A percentile compares a stretch with the other conserved stretches of the same genome.
phyloP scores from a whole-genome alignment of 1,284 basidiomycete species.

The Rhodotorula sp. region DNA sequence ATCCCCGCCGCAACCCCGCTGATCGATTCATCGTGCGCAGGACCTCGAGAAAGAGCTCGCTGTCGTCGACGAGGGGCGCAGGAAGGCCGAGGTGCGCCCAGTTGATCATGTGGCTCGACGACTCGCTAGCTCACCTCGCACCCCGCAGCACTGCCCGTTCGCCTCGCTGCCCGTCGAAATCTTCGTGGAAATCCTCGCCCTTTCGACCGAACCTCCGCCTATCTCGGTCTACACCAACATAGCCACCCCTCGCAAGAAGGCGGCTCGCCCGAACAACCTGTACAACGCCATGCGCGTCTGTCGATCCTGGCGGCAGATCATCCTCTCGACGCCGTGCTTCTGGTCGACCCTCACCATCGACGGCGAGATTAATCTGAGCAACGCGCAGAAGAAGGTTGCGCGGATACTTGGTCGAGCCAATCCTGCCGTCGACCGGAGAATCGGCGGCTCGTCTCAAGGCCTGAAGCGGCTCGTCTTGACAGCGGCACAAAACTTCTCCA shows the following conservation, averaged over 20 bases:
- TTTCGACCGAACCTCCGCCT: neutral
- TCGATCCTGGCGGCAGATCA: slow-evolving; percentile 18
- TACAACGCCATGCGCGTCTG: slow-evolving; percentile 23
- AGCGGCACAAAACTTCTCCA: slow-evolving; percentile 21
- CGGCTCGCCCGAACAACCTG: slow-evolving; percentile 11
- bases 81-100: slow-evolving; percentile 14
- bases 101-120: neutral
- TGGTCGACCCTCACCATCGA: slow-evolving; percentile 25
- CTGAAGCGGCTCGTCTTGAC: slow-evolving; percentile 21
- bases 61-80: neutral
- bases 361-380: slow-evolving; percentile 26
- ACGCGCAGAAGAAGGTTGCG: neutral
- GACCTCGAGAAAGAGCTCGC: slow-evolving; percentile 9
- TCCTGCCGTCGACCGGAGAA: neutral
- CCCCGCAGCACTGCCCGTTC: slow-evolving; percentile 26
- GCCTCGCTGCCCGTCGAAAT: slow-evolving; percentile 29
- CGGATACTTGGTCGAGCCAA: slow-evolving; percentile 2
- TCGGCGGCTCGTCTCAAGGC: neutral
- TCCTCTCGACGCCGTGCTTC: slow-evolving; percentile 14
- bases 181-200: slow-evolving; percentile 34
- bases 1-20: neutral
- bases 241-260: neutral
- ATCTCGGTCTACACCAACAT: neutral
- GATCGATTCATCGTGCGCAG: neutral
- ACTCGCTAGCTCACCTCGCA: neutral